A percentile compares a stretch with the other conserved stretches of the same genome.
Conservation (phyloP, 2,329 filamentous ascomycete genomes). For the Epicoccum sorghinum region DNA sequence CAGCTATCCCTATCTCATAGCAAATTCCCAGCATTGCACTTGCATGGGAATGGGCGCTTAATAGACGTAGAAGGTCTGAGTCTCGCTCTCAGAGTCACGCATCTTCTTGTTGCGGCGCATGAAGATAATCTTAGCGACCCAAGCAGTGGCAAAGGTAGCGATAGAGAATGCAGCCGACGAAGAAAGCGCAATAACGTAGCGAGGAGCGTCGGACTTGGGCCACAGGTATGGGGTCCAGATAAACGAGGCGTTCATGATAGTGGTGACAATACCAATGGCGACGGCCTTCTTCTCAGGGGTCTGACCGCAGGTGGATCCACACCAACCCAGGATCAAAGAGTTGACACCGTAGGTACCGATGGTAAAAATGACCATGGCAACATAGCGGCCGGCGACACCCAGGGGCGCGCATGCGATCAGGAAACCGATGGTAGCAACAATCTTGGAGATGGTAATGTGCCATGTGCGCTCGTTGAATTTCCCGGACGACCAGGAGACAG, state of each 20-base stretch:
- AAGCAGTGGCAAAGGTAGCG: slow-evolving; percentile 37
- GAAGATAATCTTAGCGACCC: slow-evolving; percentile 40
- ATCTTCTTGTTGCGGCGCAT: slow-evolving; percentile 43
- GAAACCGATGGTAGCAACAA: slow-evolving; percentile 67
- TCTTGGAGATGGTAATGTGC: slow-evolving; percentile 68
- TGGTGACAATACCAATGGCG: slow-evolving; percentile 53
- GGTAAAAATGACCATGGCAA: slow-evolving; percentile 66
- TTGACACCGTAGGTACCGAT: slow-evolving; percentile 48
- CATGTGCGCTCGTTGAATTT: slow-evolving; percentile 73
- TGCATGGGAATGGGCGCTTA: slow-evolving; percentile 11
- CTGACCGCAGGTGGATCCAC: slow-evolving; percentile 50
- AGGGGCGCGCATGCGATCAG: slow-evolving; percentile 67
- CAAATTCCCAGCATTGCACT: neutral
- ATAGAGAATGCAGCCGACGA: slow-evolving; percentile 42
- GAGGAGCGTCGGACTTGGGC: slow-evolving; percentile 39
- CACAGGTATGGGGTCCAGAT: slow-evolving; percentile 50
- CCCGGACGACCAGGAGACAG: slow-evolving; percentile 74
- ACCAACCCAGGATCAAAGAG: slow-evolving; percentile 54
- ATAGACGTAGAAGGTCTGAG: slow-evolving; percentile 41
- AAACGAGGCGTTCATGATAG: slow-evolving; percentile 50
- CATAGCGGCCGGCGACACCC: slow-evolving; percentile 67
- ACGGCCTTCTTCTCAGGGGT: slow-evolving; percentile 56
- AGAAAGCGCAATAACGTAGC: slow-evolving; percentile 40
- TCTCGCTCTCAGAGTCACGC: slow-evolving; percentile 31
- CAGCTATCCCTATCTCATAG: neutral